Evolutionary conservation across 345 rosid genomes (phyloP), one percentile per base, ranked within the genome.

Genomic region (Arabis hirsuta): DNA sequence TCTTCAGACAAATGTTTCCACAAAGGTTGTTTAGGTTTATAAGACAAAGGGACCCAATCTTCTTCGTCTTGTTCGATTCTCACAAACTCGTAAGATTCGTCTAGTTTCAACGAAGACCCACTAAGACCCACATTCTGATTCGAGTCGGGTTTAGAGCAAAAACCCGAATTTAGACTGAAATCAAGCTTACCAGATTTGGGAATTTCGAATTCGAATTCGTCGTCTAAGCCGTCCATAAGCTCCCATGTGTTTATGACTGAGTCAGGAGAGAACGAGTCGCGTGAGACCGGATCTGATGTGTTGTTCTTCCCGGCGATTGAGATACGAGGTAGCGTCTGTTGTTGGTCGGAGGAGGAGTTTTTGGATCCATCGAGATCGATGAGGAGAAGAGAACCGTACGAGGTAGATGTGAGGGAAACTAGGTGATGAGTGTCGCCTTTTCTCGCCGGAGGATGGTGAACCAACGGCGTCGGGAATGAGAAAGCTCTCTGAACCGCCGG

Each of bases 171-270:
- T 10, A 14, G 41, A 42, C 8, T 16, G 62, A 72, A 55, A 53
- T 52, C n/a, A 48, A 31, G 59, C 72, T 73, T 68, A 68, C 70
- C 83, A 13, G 71, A 29, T 24, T 84, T 73, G 5, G 69, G 71
- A 8, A 34, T 72, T 32, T 72, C 73, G 70, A 78, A 59, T 55
- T 79, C 89, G 47, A 67, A 52, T 26, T 83, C 96, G 48, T 83
- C 96, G 50, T 89, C 92, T 7, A 90, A 86, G 20, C 98, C 98
- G 69, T 93, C 94, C 98, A 93, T 90, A 67, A 93, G 92, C 64
- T 93, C 98, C 97, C 97, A 93, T 9, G 97, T 85, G 83, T 93
- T 93, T 54, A 93, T 90, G 41, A 93, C 94, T 2, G 94, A 86
- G 61, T 90, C 98, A 14, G 94, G 94, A 42, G 92, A 88, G 70